These are phyloP conservation scores for Chenopodium quinoa DNA, from an alignment of 148 eudicot genomes.

Conservation along the genomic window DNA sequence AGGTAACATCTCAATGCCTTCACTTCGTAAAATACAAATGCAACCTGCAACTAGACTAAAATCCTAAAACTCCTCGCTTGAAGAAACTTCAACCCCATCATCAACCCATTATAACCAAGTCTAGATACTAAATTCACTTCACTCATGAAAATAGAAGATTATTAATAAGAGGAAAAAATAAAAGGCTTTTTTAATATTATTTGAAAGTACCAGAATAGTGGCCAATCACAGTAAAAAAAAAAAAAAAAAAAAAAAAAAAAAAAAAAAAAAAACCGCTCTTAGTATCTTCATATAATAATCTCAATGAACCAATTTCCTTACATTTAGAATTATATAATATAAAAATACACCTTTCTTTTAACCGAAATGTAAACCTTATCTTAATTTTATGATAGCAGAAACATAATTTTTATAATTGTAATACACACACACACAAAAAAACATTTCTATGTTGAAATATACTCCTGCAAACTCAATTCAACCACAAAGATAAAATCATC, in stretches of 20 bases:
- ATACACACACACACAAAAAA: too few relatives aligned
- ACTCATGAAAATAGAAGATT: not conserved
- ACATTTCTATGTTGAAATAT: too few relatives aligned
- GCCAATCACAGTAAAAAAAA: not conserved
- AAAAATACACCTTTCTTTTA: not conserved
- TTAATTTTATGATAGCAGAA: not conserved
- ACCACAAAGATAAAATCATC: not conserved
- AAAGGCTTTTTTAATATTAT: not conserved
- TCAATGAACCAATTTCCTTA: not conserved
- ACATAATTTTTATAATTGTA: not conserved
- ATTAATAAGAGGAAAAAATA: not conserved
- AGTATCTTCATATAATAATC: not conserved
- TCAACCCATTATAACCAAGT: not conserved
- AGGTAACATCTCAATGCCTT: not conserved
- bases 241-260: too few relatives aligned
- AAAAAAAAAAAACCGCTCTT: not conserved
- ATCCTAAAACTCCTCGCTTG: not conserved
- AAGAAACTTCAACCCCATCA: not conserved
- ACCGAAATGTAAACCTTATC: not conserved
- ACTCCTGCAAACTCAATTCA: too few relatives aligned
- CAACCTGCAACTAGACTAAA: not conserved
- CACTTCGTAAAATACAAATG: not conserved
- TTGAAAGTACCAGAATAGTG: not conserved
- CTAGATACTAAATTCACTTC: not conserved
- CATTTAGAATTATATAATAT: not conserved